Evolutionary conservation across 1,139 yeast genomes (phyloP).

Genomic region (Petasospora rhodanensis): DNA sequence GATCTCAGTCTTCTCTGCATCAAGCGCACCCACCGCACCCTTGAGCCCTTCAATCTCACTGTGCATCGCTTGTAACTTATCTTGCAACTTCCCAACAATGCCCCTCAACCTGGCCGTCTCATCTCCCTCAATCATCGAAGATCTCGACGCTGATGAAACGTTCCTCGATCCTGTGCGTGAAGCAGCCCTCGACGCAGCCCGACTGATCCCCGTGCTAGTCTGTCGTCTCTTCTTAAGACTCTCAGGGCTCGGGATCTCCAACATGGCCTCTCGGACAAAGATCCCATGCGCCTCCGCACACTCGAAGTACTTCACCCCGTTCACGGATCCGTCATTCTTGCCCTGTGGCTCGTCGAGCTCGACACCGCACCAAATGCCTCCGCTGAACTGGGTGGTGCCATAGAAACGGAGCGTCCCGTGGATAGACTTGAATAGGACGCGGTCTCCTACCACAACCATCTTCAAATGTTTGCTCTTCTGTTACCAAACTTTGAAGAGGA

Average conservation of each 20-base stretch:
- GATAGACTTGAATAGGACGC: slow-evolving; percentile 40
- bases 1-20: slow-evolving; percentile 28
- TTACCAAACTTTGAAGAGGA: too few relatives aligned
- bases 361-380: slow-evolving; percentile 73
- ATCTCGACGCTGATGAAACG: slow-evolving; percentile 2
- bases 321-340: slow-evolving; percentile 74
- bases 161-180: background rate
- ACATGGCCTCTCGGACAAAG: slow-evolving; percentile 40
- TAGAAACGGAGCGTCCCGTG: slow-evolving; percentile 32
- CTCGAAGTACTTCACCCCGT: slow-evolving; percentile 59
- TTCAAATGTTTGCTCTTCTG: background rate
- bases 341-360: slow-evolving; percentile 63
- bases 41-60: slow-evolving; percentile 31
- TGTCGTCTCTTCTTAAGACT: slow-evolving; percentile 2
- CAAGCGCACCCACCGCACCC: slow-evolving; percentile 20
- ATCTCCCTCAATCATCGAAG: slow-evolving; percentile 4
- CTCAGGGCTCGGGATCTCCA: slow-evolving; percentile 2
- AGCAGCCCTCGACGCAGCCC: slow-evolving; percentile 2
- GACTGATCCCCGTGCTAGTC: slow-evolving; percentile 3
- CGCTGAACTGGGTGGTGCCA: slow-evolving; percentile 50
- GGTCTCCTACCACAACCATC: slow-evolving; percentile 34
- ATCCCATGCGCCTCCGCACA: slow-evolving; percentile 51
- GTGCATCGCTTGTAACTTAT: slow-evolving; percentile 32
- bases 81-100: slow-evolving; percentile 44
- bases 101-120: slow-evolving; percentile 27